Percentiles rank a stretch among this genome's conserved stretches.
Conservation (phyloP, 495 filamentous ascomycete species). For the Talaromyces borbonicus region DNA sequence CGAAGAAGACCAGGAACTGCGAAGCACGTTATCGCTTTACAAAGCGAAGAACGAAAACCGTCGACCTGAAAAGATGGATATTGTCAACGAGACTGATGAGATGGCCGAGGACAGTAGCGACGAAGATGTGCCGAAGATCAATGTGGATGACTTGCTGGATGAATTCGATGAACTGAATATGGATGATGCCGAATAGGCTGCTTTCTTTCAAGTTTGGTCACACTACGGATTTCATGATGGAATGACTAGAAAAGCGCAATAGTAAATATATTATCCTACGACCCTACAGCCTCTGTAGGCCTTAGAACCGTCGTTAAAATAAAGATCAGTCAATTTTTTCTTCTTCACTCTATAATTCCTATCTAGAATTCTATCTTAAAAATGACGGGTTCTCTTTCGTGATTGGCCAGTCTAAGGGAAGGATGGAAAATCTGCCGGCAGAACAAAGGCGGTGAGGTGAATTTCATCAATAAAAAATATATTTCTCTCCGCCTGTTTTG, state of each 20-base stretch:
- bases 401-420: neutral
- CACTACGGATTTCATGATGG: neutral
- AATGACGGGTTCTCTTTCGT: neutral
- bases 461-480: slow-evolving; percentile 1
- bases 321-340: too few relatives aligned
- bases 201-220: neutral
- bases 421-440: neutral
- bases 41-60: slow-evolving; percentile 47
- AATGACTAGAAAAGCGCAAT: slow-evolving; percentile 3
- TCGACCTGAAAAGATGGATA: slow-evolving; percentile 30
- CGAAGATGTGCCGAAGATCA: slow-evolving; percentile 64
- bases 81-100: slow-evolving; percentile 46
- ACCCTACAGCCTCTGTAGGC: too few relatives aligned
- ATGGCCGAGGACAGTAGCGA: slow-evolving; percentile 56
- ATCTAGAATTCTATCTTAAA: too few relatives aligned
- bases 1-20: slow-evolving; percentile 86
- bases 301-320: too few relatives aligned
- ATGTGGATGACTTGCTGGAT: slow-evolving; percentile 77
- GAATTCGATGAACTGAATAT: slow-evolving; percentile 79
- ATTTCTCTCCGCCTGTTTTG: too few relatives aligned
- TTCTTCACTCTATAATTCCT: too few relatives aligned
- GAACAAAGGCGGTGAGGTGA: neutral
- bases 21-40: slow-evolving; percentile 75
- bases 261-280: too few relatives aligned
- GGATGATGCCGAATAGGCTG: slow-evolving; percentile 21